Evolutionary conservation across 2,329 filamentous ascomycete species (phyloP).

Genomic region (Graphiopsis chlorocephala): DNA sequence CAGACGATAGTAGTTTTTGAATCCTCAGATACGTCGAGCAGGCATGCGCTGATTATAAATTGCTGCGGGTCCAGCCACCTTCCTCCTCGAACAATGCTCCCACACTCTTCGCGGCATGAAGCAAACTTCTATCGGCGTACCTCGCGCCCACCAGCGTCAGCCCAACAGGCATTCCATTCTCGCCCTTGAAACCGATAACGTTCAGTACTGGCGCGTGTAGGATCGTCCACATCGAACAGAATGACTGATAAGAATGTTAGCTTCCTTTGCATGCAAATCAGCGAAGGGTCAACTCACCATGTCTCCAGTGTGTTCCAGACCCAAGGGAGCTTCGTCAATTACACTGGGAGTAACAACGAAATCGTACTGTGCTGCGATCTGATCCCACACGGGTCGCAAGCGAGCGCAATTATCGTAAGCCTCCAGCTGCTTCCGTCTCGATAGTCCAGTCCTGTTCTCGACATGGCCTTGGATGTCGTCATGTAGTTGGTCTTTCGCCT

Average conservation of each 20-base stretch:
- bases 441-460: slow-evolving; percentile 44
- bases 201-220: slow-evolving; percentile 64
- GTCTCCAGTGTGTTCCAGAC: slow-evolving; percentile 54
- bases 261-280: background rate
- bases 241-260: slow-evolving; percentile 20
- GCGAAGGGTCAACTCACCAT: slow-evolving; percentile 38
- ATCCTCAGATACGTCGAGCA: background rate
- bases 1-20: background rate
- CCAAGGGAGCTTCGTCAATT: slow-evolving; percentile 58
- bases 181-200: slow-evolving; percentile 60
- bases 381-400: slow-evolving; percentile 55
- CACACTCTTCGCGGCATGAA: slow-evolving; percentile 43
- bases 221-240: slow-evolving; percentile 33
- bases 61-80: slow-evolving; percentile 27
- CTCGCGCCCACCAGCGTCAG: slow-evolving; percentile 51
- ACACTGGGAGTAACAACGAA: slow-evolving; percentile 59
- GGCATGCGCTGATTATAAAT: background rate
- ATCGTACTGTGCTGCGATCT: slow-evolving; percentile 51
- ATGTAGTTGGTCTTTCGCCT: slow-evolving; percentile 48
- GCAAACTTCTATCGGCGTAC: slow-evolving; percentile 45
- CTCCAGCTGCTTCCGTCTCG: slow-evolving; percentile 49
- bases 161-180: slow-evolving; percentile 58
- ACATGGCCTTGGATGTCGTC: slow-evolving; percentile 50
- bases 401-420: slow-evolving; percentile 57
- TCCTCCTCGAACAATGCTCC: slow-evolving; percentile 41